phyloP scores from a whole-genome alignment of 257 asterid genomes.

The Solanum pennellii region DNA sequence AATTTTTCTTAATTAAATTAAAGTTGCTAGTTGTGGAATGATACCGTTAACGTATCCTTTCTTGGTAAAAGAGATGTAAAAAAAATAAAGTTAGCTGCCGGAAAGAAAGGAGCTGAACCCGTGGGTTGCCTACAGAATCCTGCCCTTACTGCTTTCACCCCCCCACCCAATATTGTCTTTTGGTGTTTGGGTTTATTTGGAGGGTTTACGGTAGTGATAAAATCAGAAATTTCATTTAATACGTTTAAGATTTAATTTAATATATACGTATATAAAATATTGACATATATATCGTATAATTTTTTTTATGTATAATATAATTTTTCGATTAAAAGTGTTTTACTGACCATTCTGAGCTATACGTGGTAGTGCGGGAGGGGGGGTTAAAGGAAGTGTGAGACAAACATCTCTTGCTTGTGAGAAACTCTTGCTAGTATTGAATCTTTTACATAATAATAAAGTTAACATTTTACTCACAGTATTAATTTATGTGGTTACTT shows the following conservation, averaged over 20 bases:
- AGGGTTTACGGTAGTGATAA: neutral
- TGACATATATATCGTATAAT: no score
- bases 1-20: neutral
- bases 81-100: neutral
- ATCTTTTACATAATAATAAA: neutral
- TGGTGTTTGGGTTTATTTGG: neutral
- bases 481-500: neutral
- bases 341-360: neutral
- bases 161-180: neutral
- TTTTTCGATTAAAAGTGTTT: no score
- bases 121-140: neutral
- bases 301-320: no score
- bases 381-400: neutral
- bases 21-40: neutral
- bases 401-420: neutral
- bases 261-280: no score
- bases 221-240: no score
- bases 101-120: neutral
- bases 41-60: neutral
- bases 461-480: neutral
- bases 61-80: conserved; percentile 9
- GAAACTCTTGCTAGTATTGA: neutral
- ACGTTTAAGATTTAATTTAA: no score
- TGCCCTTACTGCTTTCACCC: neutral
- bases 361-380: neutral